Percentiles rank a stretch among this genome's conserved stretches.
Evolutionary conservation across 306 rosid genomes (phyloP).

Genomic region (Acacia melanoxylon): DNA sequence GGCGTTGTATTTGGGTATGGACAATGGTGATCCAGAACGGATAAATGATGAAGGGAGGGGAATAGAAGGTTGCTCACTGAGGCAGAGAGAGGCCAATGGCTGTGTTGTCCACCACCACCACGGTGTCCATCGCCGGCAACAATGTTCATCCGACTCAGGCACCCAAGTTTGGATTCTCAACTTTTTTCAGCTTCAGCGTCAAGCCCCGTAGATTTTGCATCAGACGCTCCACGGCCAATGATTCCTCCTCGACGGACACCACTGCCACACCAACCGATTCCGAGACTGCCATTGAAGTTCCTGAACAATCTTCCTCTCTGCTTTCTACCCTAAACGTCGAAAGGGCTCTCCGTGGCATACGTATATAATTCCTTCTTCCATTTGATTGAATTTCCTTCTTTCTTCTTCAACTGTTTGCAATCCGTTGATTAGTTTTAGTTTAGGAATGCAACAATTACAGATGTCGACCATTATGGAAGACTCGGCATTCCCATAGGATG

Average conservation of each 20-base stretch:
- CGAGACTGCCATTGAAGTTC: conserved; percentile 61
- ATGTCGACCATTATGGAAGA: conserved; percentile 77
- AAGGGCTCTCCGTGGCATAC: conserved; percentile 90
- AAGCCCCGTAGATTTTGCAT: conserved; percentile 45
- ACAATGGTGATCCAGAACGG: background rate
- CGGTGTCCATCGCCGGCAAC: conserved; percentile 45
- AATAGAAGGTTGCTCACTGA: background rate
- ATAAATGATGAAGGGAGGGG: background rate
- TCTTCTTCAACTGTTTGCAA: background rate
- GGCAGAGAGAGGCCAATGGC: conserved; percentile 51
- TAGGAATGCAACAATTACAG: conserved; percentile 89
- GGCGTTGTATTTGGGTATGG: background rate
- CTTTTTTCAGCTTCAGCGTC: conserved; percentile 21
- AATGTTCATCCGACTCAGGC: conserved; percentile 29
- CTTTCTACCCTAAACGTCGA: conserved; percentile 83
- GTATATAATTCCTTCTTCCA: conserved; percentile 36
- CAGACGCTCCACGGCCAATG: conserved; percentile 45
- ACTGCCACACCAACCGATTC: conserved; percentile 43
- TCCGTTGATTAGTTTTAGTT: conserved; percentile 34
- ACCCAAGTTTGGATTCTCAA: conserved; percentile 33
- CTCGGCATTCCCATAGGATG: conserved; percentile 69
- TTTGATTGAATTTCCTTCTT: background rate
- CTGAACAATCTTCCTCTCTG: conserved; percentile 51
- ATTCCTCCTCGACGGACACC: conserved; percentile 50
- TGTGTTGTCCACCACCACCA: conserved; percentile 51